Evolutionary conservation across 768 basidiomycete genomes (phyloP).

Genomic region (Botryobasidium botryosum): DNA sequence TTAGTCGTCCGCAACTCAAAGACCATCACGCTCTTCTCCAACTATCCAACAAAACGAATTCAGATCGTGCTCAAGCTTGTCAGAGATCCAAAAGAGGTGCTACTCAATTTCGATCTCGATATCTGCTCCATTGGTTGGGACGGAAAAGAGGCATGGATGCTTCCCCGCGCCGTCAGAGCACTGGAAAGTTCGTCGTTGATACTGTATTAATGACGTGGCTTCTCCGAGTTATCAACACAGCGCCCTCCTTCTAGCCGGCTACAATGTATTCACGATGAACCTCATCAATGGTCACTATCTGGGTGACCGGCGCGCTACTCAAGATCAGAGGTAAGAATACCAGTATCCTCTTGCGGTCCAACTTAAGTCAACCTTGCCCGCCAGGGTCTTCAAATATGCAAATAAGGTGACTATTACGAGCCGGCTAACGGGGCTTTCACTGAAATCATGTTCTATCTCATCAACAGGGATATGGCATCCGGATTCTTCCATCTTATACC

Average conservation of each 20-base stretch:
- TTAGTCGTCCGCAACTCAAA: neutral
- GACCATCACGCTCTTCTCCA: neutral
- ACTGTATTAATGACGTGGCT: neutral
- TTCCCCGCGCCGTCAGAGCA: slow-evolving; percentile 1
- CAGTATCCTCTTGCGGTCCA: neutral
- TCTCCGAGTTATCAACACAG: neutral
- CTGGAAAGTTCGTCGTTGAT: slow-evolving; percentile 2
- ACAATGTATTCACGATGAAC: slow-evolving; percentile 2
- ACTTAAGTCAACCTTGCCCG: neutral
- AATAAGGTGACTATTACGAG: neutral
- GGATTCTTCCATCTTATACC: slow-evolving; percentile 2
- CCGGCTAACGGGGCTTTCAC: neutral
- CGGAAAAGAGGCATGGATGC: neutral
- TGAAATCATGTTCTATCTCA: neutral
- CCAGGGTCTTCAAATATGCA: slow-evolving; percentile 4
- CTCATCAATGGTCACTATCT: neutral
- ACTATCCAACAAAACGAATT: neutral
- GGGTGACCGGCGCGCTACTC: neutral
- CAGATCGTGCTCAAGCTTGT: slow-evolving; percentile 1
- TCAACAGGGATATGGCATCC: slow-evolving; percentile 2
- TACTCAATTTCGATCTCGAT: slow-evolving; percentile 3
- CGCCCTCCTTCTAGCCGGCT: neutral
- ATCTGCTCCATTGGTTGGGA: neutral
- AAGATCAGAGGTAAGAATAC: neutral
- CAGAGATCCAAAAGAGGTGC: neutral